A percentile compares a stretch with the other conserved stretches of the same genome.
phyloP scores from a whole-genome alignment of 2,329 filamentous ascomycete genomes.

The Davidsoniella neocaledoniae region DNA sequence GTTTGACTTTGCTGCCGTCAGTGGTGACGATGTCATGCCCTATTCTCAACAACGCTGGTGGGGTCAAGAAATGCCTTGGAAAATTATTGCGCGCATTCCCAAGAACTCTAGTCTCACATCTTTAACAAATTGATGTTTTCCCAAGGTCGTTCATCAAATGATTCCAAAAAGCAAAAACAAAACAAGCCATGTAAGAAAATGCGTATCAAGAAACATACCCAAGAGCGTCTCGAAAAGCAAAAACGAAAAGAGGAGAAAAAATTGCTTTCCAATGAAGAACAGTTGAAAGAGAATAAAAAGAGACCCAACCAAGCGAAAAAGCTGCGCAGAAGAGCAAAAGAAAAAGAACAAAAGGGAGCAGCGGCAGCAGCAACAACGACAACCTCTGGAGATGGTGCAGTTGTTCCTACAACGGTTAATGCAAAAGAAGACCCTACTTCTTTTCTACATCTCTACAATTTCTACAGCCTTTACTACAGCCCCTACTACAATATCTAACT shows the following conservation, averaged over 20 bases:
- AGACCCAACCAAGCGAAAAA: constrained; percentile 43
- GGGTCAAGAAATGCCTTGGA: constrained; percentile 46
- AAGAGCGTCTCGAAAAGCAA: constrained; percentile 26
- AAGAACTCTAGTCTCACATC: constrained; percentile 19
- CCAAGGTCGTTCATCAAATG: background rate
- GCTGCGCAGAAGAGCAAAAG: constrained; percentile 39
- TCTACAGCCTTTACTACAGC: too few species aligned
- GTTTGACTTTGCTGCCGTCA: constrained; percentile 26
- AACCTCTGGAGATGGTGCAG: constrained; percentile 13
- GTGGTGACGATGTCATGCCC: constrained; percentile 31
- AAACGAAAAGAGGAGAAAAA: constrained; percentile 23
- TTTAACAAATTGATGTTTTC: constrained; percentile 3
- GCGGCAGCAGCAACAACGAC: constrained; percentile 15
- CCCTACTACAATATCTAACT: background rate
- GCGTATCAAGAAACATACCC: constrained; percentile 33
- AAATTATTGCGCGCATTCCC: constrained; percentile 28
- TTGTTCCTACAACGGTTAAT: too few species aligned
- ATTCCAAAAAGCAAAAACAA: constrained; percentile 4
- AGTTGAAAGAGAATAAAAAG: constrained; percentile 41
- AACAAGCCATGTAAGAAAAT: constrained; percentile 38
- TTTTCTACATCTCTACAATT: too few species aligned
- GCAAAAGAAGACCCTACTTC: too few species aligned
- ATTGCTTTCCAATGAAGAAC: constrained; percentile 29
- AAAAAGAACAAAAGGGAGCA: constrained; percentile 31
- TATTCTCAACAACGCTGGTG: constrained; percentile 30